Percentiles rank a stretch among this genome's conserved stretches.
phyloP scores from a whole-genome alignment of 768 basidiomycete genomes.

The Tulasnella sp. region DNA sequence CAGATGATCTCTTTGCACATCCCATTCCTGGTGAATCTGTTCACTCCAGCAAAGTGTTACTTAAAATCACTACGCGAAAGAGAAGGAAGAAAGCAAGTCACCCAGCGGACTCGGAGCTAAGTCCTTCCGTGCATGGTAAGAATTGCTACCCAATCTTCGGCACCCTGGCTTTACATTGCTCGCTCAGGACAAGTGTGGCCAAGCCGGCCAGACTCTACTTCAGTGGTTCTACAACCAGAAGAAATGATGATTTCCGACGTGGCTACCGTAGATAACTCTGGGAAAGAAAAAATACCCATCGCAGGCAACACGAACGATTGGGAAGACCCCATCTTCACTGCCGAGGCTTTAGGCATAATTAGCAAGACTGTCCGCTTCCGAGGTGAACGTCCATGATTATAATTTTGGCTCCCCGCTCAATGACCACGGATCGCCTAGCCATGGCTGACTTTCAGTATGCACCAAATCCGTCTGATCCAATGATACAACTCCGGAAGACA shows the following conservation, averaged over 20 bases:
- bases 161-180: background rate
- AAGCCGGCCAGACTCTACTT: too few relatives aligned
- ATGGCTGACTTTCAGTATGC: constrained; percentile 92
- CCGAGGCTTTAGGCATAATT: constrained; percentile 61
- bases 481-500: constrained; percentile 53
- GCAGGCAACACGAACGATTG: background rate
- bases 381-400: constrained; percentile 40
- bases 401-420: background rate
- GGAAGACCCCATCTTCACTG: constrained; percentile 54
- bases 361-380: constrained; percentile 80
- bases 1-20: constrained; percentile 68
- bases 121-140: background rate
- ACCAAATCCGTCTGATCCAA: constrained; percentile 59
- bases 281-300: too few relatives aligned
- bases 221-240: too few relatives aligned
- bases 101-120: background rate
- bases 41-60: constrained; percentile 63
- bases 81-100: constrained; percentile 27
- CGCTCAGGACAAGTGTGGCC: too few relatives aligned
- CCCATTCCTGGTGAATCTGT: constrained; percentile 75
- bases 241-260: too few relatives aligned
- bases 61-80: constrained; percentile 71
- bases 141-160: too few relatives aligned
- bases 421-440: constrained; percentile 34
- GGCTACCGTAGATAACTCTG: background rate